A percentile compares a stretch with the other conserved stretches of the same genome.
Evolutionary conservation across 768 basidiomycete species (phyloP).

Genomic region (Hygrophoropsis aurantiaca): DNA sequence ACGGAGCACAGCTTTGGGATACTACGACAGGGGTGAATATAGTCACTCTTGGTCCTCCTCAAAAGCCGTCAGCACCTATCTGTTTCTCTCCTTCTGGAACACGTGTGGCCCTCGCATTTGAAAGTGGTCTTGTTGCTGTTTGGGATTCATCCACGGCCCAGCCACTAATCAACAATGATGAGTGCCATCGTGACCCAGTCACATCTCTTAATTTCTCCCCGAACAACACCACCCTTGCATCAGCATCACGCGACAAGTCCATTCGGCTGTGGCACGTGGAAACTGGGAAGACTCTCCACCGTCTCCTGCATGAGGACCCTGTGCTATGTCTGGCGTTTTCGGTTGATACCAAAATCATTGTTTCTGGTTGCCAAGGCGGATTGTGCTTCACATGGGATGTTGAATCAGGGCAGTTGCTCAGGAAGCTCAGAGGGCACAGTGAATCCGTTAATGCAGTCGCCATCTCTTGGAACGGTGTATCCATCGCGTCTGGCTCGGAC

Average conservation of each 20-base stretch:
- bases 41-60: no score
- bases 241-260: constrained; percentile 12
- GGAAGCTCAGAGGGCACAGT: constrained; percentile 15
- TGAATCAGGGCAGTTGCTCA: constrained; percentile 6
- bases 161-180: constrained; percentile 4
- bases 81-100: no score
- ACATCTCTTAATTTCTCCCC: constrained; percentile 11
- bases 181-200: constrained; percentile 5
- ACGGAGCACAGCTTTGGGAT: no score
- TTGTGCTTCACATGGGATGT: constrained; percentile 14
- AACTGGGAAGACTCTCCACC: constrained; percentile 2
- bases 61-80: no score
- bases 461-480: constrained; percentile 16
- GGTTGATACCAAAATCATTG: constrained; percentile 8
- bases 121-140: no score
- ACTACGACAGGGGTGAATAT: no score
- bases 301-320: constrained; percentile 13
- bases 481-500: constrained; percentile 19
- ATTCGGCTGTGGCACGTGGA: constrained; percentile 17
- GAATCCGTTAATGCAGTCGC: constrained; percentile 16
- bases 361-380: constrained; percentile 13
- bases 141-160: constrained; percentile 19
- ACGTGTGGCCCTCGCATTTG: no score
- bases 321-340: constrained; percentile 22
- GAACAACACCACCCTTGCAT: constrained; percentile 10